phyloP scores from a whole-genome alignment of 352 stramenopile species.

The Aphanomyces cochlioides region DNA sequence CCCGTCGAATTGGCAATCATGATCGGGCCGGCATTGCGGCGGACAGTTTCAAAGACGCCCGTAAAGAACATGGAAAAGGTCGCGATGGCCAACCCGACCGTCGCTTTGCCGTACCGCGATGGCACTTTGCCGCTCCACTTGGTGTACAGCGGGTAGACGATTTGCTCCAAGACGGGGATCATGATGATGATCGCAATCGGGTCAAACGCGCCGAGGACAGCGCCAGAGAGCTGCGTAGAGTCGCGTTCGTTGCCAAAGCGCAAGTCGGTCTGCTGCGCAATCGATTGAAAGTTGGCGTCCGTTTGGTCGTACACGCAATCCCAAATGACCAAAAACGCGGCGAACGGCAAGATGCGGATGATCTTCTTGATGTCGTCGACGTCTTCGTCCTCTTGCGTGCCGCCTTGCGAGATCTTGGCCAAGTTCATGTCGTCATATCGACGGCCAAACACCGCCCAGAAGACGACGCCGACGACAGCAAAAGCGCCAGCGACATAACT shows the following conservation, averaged over 20 bases:
- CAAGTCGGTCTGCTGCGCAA: constrained; percentile 64
- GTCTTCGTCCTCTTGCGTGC: constrained; percentile 39
- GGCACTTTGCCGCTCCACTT: constrained; percentile 41
- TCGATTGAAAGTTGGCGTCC: constrained; percentile 62
- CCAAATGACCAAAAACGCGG: constrained; percentile 61
- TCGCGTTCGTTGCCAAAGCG: constrained; percentile 42
- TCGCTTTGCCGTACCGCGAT: constrained; percentile 42
- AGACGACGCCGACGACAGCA: constrained; percentile 38
- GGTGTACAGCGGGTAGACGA: constrained; percentile 45
- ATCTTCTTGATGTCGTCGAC: constrained; percentile 57
- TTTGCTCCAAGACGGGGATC: constrained; percentile 40
- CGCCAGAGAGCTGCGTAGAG: constrained; percentile 50
- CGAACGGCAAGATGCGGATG: constrained; percentile 52
- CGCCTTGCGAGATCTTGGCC: constrained; percentile 41
- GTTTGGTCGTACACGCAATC: constrained; percentile 60
- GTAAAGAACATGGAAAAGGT: constrained; percentile 43
- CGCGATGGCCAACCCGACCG: constrained; percentile 38
- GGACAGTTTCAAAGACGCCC: constrained; percentile 51
- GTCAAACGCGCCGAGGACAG: constrained; percentile 51
- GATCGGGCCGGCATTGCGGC: constrained; percentile 45
- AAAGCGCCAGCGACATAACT: constrained; percentile 48
- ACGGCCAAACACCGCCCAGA: constrained; percentile 47
- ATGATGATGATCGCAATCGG: constrained; percentile 42
- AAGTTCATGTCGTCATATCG: constrained; percentile 48
- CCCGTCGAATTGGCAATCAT: constrained; percentile 25